phyloP scores from a whole-genome alignment of 805 yeast species.

The Cyberlindnera euphorbiae region DNA sequence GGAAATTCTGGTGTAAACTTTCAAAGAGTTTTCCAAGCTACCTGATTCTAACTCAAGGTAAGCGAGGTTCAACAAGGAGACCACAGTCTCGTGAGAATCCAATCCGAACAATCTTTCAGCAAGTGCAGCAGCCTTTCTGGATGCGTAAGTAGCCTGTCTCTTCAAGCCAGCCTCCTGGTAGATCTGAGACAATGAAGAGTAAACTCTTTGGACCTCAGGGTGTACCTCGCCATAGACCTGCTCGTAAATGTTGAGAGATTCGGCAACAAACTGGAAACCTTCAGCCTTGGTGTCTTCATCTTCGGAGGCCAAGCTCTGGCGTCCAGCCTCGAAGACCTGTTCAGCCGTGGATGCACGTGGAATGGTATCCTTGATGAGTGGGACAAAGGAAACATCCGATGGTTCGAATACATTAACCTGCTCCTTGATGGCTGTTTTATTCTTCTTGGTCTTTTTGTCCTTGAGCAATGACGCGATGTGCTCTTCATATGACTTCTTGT shows the following conservation, averaged over 20 bases:
- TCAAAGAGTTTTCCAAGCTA: constrained; percentile 55
- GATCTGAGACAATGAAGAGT: constrained; percentile 58
- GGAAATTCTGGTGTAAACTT: constrained; percentile 56
- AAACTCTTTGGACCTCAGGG: constrained; percentile 69
- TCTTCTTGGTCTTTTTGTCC: constrained; percentile 30
- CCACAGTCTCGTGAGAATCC: constrained; percentile 72
- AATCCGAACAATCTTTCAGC: constrained; percentile 78
- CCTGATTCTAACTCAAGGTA: constrained; percentile 60
- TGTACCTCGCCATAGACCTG: constrained; percentile 82
- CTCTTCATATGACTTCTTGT: constrained; percentile 29
- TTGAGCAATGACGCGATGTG: constrained; percentile 27
- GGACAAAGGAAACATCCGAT: constrained; percentile 68
- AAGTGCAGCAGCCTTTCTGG: constrained; percentile 65
- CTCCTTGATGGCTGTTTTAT: constrained; percentile 2
- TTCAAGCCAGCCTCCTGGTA: constrained; percentile 56
- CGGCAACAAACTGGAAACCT: constrained; percentile 62
- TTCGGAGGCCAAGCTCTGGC: constrained; percentile 15
- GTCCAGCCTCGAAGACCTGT: constrained; percentile 69
- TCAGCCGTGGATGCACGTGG: constrained; percentile 65
- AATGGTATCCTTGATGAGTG: constrained; percentile 68
- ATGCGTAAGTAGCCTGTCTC: constrained; percentile 55
- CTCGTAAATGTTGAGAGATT: constrained; percentile 68
- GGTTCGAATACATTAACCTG: constrained; percentile 42
- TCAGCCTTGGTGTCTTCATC: constrained; percentile 39
- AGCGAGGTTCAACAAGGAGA: constrained; percentile 71